Conservation (phyloP, 2,329 filamentous ascomycete genomes). For the Exophiala sp. region DNA sequence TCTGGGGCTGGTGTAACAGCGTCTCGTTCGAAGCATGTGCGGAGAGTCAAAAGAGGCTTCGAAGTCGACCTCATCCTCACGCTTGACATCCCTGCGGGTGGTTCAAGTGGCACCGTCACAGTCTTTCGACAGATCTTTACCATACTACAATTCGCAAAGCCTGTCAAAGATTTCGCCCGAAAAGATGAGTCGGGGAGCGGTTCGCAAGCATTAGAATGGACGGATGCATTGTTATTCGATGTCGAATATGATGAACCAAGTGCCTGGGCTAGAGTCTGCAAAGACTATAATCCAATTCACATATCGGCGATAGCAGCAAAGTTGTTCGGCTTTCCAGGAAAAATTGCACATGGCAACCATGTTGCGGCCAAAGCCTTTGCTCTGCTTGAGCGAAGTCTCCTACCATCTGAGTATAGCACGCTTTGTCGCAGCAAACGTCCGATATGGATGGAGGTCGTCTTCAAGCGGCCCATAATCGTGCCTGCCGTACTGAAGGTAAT, state of each 20-base stretch:
- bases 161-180: background rate
- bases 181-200: background rate
- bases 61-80: constrained; percentile 18
- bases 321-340: constrained; percentile 15
- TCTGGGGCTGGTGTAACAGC: background rate
- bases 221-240: background rate
- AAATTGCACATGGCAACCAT: constrained; percentile 23
- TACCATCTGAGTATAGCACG: background rate
- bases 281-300: constrained; percentile 24
- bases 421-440: background rate
- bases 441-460: constrained; percentile 13
- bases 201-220: background rate
- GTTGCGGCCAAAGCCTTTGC: constrained; percentile 9
- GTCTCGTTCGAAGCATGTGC: background rate
- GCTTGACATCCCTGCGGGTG: constrained; percentile 2
- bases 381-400: background rate
- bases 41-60: constrained; percentile 18
- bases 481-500: constrained; percentile 4
- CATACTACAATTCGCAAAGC: constrained; percentile 17
- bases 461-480: constrained; percentile 15
- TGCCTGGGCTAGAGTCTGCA: constrained; percentile 17
- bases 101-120: background rate
- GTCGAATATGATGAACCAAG: constrained; percentile 4
- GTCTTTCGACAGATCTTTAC: constrained; percentile 19
- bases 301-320: constrained; percentile 15